Base-by-base conservation (phyloP, 2,329 filamentous ascomycete species). In the Cordyceps cicadae region DNA sequence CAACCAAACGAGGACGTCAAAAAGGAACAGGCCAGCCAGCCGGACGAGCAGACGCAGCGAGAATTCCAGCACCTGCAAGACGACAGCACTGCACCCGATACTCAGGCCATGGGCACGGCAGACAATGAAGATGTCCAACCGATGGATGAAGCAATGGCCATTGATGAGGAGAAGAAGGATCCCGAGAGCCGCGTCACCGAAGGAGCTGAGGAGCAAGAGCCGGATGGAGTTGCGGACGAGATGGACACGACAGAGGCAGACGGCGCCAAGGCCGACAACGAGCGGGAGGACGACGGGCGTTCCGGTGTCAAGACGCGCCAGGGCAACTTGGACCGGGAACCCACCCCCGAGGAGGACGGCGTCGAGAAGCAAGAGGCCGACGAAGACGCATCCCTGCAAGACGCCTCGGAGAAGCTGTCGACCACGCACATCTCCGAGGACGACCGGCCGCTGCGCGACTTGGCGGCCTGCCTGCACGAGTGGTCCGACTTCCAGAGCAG, bases 61-160 rank as follows among this genome's bases (percentile, higher is more conserved):
- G 92, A 97, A 70, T 97, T 97, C 70, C 92, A 97, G 75, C 94
- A 99, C 74, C 79, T 97, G 3, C 87, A 88, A 63, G 86, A 97
- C 65, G 90, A 97, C 63, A 83, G 94, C 34, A 84, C 87, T 32
- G 81, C 87, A 59, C 84, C 88, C n/a, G 92, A 97, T 61, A 87
- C 91, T 1, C 94, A 99, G 75, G 94, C 94, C 15, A 82, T 99
- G 69, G 95, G 94, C 39, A 87, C 89, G 45, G 90, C 93, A 5
- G 89, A 85, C 12, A 88, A 96, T 64, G 93, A 99, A 29, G 90
- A 97, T 71, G 89, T 89, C 3, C 87, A 87, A 66, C 87, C 89
- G 7, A 81, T 99, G 60, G 90, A 97, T 68, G 89, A 97, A 66
- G 85, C 89, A 54, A 94, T 95, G 84, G 92, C 89, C 1, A 85